A percentile compares a stretch with the other conserved stretches of the same genome.
Conservation (phyloP, 1,139 yeast genomes). For the Blastobotrys elegans region DNA sequence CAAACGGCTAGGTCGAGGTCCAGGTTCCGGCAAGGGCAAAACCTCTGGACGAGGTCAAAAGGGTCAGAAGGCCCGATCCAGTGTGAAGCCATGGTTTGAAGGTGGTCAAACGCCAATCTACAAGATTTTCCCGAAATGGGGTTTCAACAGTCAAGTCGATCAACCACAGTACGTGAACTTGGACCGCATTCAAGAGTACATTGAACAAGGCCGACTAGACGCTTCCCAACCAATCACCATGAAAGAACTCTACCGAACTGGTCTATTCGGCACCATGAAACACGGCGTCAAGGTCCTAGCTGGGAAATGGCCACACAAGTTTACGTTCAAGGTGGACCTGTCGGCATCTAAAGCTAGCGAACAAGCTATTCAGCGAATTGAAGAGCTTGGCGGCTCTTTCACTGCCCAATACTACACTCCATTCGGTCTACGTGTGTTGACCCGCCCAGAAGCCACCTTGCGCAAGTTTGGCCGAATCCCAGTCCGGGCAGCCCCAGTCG, state of each 20-base stretch:
- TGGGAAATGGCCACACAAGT: slow-evolving; percentile 52
- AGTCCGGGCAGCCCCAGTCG: slow-evolving; percentile 78
- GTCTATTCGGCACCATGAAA: slow-evolving; percentile 59
- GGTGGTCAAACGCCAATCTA: slow-evolving; percentile 98
- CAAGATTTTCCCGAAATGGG: slow-evolving; percentile 84
- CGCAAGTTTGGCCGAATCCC: slow-evolving; percentile 75
- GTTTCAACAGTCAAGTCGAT: slow-evolving; percentile 50
- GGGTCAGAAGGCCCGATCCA: slow-evolving; percentile 96
- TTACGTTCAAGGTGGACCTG: slow-evolving; percentile 49
- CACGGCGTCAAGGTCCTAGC: slow-evolving; percentile 84
- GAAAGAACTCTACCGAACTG: slow-evolving; percentile 63
- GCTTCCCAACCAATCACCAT: slow-evolving; percentile 61
- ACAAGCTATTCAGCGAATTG: slow-evolving; percentile 69
- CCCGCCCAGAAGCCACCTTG: slow-evolving; percentile 67
- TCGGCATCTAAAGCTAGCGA: slow-evolving; percentile 80
- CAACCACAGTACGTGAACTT: slow-evolving; percentile 39
- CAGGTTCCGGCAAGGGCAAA: slow-evolving; percentile 83
- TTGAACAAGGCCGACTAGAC: slow-evolving; percentile 41
- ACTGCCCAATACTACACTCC: slow-evolving; percentile 66
- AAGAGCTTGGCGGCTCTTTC: slow-evolving; percentile 64
- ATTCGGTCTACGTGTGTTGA: slow-evolving; percentile 66
- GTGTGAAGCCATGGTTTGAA: slow-evolving; percentile 90
- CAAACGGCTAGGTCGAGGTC: slow-evolving; percentile 94
- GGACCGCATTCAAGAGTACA: slow-evolving; percentile 55
- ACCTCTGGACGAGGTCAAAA: slow-evolving; percentile 97